phyloP scores from a whole-genome alignment of 106 monocot species.

The Phalaenopsis aphrodite region DNA sequence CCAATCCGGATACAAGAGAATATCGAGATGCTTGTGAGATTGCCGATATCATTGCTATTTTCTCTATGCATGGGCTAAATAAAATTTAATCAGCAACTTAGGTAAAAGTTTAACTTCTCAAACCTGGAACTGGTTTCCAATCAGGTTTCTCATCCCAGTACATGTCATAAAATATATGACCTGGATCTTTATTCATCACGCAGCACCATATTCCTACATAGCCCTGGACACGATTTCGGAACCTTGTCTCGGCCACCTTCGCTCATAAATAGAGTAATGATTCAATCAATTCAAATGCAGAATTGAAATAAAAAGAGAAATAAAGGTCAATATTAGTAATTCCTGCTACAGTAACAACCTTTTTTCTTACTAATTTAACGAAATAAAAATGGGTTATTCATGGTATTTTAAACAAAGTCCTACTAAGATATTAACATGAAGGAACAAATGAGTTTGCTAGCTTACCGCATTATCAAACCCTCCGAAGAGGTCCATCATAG shows the following conservation, averaged over 20 bases:
- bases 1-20: neutral
- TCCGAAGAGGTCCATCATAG: conserved; percentile 62
- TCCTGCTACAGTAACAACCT: neutral
- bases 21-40: neutral
- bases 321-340: neutral
- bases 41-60: neutral
- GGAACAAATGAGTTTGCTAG: too few species aligned
- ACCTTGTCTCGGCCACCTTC: conserved; percentile 58
- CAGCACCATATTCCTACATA: conserved; percentile 95
- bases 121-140: conserved; percentile 72
- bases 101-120: conserved; percentile 65
- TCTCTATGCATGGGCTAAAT: neutral
- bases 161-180: conserved; percentile 94
- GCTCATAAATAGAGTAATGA: neutral
- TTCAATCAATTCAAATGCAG: neutral
- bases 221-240: conserved; percentile 74
- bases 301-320: neutral
- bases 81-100: conserved; percentile 26
- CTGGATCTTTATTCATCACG: conserved; percentile 37
- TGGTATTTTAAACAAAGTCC: neutral
- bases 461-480: conserved; percentile 66
- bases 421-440: neutral
- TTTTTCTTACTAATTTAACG: neutral
- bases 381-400: neutral
- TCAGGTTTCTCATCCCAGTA: conserved; percentile 95